Evolutionary conservation across 148 eudicot genomes (phyloP).

Genomic region (Rheum nobile): DNA sequence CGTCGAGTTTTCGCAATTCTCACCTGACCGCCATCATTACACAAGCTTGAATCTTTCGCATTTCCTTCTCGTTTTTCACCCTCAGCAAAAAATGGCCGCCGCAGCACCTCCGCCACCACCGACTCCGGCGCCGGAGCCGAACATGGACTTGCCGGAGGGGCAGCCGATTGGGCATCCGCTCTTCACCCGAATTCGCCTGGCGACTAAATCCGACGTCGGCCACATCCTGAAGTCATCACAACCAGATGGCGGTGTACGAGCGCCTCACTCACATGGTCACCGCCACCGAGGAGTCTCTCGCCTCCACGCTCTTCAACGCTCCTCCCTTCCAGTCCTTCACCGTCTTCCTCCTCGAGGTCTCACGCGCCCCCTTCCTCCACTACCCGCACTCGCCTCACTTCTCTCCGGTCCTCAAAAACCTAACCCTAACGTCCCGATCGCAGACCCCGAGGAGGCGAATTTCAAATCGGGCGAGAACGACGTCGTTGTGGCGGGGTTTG

Average conservation of each 20-base stretch:
- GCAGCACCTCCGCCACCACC: slow-evolving; percentile 65
- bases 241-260: slow-evolving; percentile 71
- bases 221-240: slow-evolving; percentile 70
- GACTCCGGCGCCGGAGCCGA: slow-evolving; percentile 29
- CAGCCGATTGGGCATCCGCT: slow-evolving; percentile 20
- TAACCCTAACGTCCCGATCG: slow-evolving; percentile 17
- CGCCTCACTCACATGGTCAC: slow-evolving; percentile 49
- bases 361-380: slow-evolving; percentile 29
- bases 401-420: slow-evolving; percentile 33
- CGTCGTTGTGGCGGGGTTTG: slow-evolving; percentile 45
- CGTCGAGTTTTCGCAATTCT: not conserved
- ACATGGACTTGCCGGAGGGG: slow-evolving; percentile 9
- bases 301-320: slow-evolving; percentile 56
- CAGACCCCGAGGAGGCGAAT: slow-evolving; percentile 27
- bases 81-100: slow-evolving; percentile 46
- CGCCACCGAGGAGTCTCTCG: slow-evolving; percentile 53
- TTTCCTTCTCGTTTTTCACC: not conserved
- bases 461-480: slow-evolving; percentile 18
- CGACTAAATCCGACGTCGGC: slow-evolving; percentile 44
- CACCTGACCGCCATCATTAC: not conserved
- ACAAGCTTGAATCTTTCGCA: not conserved
- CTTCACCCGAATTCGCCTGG: slow-evolving; percentile 58
- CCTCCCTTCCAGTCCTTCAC: slow-evolving; percentile 76
- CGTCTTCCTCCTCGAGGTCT: slow-evolving; percentile 60
- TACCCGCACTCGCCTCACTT: slow-evolving; percentile 18